Percentiles rank a stretch among this genome's conserved stretches.
Conservation (phyloP, 2,329 filamentous ascomycete species). For the Ceratocystiopsis minuta region DNA sequence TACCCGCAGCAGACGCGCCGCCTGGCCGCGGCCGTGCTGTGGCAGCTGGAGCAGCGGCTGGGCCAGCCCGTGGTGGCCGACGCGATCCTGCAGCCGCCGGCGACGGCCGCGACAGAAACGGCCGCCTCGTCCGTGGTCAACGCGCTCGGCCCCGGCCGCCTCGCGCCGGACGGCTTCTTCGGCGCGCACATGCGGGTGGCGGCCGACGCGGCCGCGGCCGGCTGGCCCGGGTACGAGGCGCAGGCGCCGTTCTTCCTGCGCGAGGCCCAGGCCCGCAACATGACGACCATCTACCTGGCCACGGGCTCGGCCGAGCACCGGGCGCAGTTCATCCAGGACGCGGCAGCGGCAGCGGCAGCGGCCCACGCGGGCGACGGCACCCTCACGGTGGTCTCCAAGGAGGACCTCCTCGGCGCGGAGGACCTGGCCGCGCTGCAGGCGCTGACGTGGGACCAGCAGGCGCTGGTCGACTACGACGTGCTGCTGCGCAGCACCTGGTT, state of each 20-base stretch:
- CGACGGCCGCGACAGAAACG: not conserved
- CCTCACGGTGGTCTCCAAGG: conserved; percentile 18
- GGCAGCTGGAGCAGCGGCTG: conserved; percentile 14
- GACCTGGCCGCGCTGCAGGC: conserved; percentile 14
- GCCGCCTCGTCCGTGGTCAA: not conserved
- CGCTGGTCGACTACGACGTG: conserved; percentile 8
- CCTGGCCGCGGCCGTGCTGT: conserved; percentile 17
- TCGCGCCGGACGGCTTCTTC: conserved; percentile 16
- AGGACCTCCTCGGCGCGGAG: conserved; percentile 15
- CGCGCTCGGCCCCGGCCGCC: conserved; percentile 4
- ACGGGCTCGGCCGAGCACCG: conserved; percentile 17
- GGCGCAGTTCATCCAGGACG: conserved; percentile 14
- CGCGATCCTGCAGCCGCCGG: not conserved
- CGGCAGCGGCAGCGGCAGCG: conserved; percentile 6
- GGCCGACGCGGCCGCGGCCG: conserved; percentile 15
- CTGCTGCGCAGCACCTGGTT: conserved; percentile 7
- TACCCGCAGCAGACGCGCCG: conserved; percentile 3
- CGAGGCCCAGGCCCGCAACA: conserved; percentile 14
- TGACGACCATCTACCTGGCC: conserved; percentile 19
- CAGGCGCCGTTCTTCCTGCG: conserved; percentile 21
- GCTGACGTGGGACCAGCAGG: conserved; percentile 15
- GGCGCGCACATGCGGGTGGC: conserved; percentile 21
- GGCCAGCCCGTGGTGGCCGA: conserved; percentile 13
- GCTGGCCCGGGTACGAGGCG: conserved; percentile 18
- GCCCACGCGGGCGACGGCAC: conserved; percentile 2